phyloP scores from a whole-genome alignment of 1,284 basidiomycete genomes.

The Cutaneotrichosporon daszewskae region DNA sequence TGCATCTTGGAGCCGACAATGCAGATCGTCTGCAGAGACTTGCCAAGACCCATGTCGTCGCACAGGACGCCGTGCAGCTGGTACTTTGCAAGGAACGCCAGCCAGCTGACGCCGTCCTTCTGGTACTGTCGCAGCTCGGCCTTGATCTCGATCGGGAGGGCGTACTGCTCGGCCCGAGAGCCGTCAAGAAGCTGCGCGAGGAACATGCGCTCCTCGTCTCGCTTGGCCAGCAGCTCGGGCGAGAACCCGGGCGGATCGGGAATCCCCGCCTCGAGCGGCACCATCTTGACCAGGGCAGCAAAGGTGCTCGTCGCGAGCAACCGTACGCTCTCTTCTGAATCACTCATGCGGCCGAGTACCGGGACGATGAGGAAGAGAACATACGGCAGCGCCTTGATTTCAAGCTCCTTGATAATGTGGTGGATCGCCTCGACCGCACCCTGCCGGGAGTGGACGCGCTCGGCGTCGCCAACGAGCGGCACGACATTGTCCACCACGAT shows the following conservation, averaged over 20 bases:
- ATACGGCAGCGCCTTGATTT: conserved; percentile 92
- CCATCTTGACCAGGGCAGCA: conserved; percentile 97
- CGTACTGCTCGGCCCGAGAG: conserved; percentile 87
- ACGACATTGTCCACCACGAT: conserved; percentile 79
- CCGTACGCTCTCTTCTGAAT: conserved; percentile 83
- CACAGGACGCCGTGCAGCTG: conserved; percentile 97
- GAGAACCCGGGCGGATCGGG: conserved; percentile 93
- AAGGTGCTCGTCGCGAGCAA: conserved; percentile 94
- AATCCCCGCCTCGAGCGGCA: conserved; percentile 93
- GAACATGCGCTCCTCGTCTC: conserved; percentile 85
- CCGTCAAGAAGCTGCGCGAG: conserved; percentile 90
- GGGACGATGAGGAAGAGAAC: conserved; percentile 97
- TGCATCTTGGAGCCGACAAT: conserved; percentile 91
- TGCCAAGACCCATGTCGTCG: conserved; percentile 98
- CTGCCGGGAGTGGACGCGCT: conserved; percentile 72
- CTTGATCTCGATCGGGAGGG: conserved; percentile 81
- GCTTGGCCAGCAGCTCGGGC: conserved; percentile 76
- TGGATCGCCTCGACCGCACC: conserved; percentile 86
- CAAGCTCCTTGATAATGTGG: conserved; percentile 87
- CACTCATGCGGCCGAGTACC: conserved; percentile 94
- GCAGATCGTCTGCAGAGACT: conserved; percentile 96
- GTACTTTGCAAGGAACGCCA: conserved; percentile 93
- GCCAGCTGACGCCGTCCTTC: conserved; percentile 97
- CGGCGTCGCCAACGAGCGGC: conserved; percentile 77
- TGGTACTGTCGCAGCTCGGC: conserved; percentile 96